Evolutionary conservation across 805 yeast genomes (phyloP).

Genomic region (Yarrowia sp.): DNA sequence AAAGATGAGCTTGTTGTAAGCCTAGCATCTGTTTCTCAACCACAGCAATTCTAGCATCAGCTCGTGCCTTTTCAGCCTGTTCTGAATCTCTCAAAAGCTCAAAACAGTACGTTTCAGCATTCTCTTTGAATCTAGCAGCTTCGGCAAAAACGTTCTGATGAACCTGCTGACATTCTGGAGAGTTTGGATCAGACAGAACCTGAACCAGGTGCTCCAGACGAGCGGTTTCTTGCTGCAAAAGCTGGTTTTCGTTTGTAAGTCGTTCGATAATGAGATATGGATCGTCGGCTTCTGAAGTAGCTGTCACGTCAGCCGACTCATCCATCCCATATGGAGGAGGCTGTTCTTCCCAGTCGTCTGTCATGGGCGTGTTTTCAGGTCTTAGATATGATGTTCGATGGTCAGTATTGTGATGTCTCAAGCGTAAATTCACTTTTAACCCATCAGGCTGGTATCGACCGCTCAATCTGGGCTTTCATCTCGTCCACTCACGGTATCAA

Average conservation of each 20-base stretch:
- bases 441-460: slow-evolving; percentile 9
- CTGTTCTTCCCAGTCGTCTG: slow-evolving; percentile 21
- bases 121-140: slow-evolving; percentile 8
- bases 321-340: slow-evolving; percentile 21
- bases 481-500: background rate
- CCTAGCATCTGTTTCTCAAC: slow-evolving; percentile 6
- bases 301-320: background rate
- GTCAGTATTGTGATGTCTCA: background rate
- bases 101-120: slow-evolving; percentile 15
- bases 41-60: background rate
- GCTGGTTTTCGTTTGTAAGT: slow-evolving; percentile 2
- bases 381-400: background rate
- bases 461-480: background rate
- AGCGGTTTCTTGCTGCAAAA: background rate
- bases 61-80: slow-evolving; percentile 2
- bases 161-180: slow-evolving; percentile 9
- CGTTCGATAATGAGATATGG: background rate
- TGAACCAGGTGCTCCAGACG: background rate
- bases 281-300: slow-evolving; percentile 1
- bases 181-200: background rate
- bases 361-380: background rate
- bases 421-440: background rate
- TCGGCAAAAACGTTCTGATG: background rate
- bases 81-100: slow-evolving; percentile 9
- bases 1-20: background rate